Percentiles rank a stretch among this genome's conserved stretches.
Conservation (phyloP, 1,139 yeast genomes). For the Protomyces inouyei region DNA sequence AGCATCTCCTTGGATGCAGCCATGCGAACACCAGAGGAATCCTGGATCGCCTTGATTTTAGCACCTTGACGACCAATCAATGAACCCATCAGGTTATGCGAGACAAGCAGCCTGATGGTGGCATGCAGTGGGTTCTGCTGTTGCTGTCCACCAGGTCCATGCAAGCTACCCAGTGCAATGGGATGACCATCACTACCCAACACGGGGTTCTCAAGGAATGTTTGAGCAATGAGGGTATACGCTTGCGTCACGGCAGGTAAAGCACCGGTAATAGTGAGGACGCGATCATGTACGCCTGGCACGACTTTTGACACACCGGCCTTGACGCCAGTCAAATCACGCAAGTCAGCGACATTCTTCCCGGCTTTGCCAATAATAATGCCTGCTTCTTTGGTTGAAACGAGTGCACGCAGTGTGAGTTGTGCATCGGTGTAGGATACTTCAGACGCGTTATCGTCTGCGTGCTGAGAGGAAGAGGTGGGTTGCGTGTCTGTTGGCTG, state of each 20-base stretch:
- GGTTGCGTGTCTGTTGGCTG: background rate
- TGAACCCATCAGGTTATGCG: slow-evolving; percentile 87
- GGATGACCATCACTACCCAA: slow-evolving; percentile 4
- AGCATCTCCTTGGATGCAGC: slow-evolving; percentile 83
- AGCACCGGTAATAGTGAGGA: slow-evolving; percentile 76
- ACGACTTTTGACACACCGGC: slow-evolving; percentile 84
- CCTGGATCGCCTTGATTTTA: slow-evolving; percentile 77
- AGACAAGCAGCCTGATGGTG: slow-evolving; percentile 65
- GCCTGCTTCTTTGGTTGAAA: slow-evolving; percentile 85
- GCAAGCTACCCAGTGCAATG: background rate
- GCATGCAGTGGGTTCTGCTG: slow-evolving; percentile 38
- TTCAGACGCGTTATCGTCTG: slow-evolving; percentile 40
- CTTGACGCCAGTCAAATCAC: slow-evolving; percentile 73
- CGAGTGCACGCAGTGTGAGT: slow-evolving; percentile 54
- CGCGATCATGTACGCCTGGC: slow-evolving; percentile 78
- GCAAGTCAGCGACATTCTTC: slow-evolving; percentile 66
- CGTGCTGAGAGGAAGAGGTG: background rate
- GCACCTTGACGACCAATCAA: slow-evolving; percentile 81
- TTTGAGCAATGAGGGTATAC: slow-evolving; percentile 24
- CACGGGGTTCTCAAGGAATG: slow-evolving; percentile 24
- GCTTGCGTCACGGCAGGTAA: slow-evolving; percentile 59
- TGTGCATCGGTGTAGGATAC: slow-evolving; percentile 33
- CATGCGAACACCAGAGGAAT: slow-evolving; percentile 65
- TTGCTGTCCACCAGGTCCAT: slow-evolving; percentile 20
- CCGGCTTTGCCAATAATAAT: slow-evolving; percentile 88